Percentiles rank a stretch among this genome's conserved stretches.
Conservation (phyloP, 2,329 filamentous ascomycete genomes). For the Ophiostoma piceae region DNA sequence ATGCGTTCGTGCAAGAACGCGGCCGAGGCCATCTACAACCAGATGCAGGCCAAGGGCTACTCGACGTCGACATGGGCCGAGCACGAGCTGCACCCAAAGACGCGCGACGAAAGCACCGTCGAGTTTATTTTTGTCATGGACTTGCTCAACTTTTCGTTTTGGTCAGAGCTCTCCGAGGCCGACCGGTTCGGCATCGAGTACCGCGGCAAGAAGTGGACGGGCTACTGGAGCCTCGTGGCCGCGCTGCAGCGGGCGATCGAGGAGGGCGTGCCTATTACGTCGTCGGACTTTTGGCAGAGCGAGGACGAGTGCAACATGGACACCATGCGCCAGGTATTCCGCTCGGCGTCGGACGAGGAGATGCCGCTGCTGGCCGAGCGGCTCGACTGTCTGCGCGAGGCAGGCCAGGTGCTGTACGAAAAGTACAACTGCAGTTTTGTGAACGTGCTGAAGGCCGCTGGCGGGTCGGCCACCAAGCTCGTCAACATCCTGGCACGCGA, state of each 20-base stretch:
- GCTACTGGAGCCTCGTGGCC: constrained; percentile 92
- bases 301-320: constrained; percentile 71
- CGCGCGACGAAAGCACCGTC: constrained; percentile 71
- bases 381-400: constrained; percentile 73
- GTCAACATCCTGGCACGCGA: constrained; percentile 80
- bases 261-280: constrained; percentile 86
- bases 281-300: constrained; percentile 77
- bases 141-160: constrained; percentile 93
- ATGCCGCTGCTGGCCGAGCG: constrained; percentile 80
- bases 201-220: constrained; percentile 75
- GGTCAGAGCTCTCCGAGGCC: constrained; percentile 66
- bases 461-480: constrained; percentile 73
- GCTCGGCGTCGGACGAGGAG: constrained; percentile 77
- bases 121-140: constrained; percentile 98
- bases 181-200: constrained; percentile 82
- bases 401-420: constrained; percentile 73
- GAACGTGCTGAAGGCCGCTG: constrained; percentile 67
- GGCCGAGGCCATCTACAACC: constrained; percentile 68
- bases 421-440: constrained; percentile 70
- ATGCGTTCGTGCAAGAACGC: constrained; percentile 77
- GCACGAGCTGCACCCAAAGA: constrained; percentile 83
- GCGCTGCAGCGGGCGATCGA: constrained; percentile 80
- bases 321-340: constrained; percentile 69
- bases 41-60: constrained; percentile 81
- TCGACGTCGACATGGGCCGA: constrained; percentile 80